Percentiles rank a stretch among this genome's conserved stretches.
These are phyloP conservation scores for Yamadazyma membranifaciens DNA, from an alignment of 1,139 yeast species.

Conservation along the genomic window DNA sequence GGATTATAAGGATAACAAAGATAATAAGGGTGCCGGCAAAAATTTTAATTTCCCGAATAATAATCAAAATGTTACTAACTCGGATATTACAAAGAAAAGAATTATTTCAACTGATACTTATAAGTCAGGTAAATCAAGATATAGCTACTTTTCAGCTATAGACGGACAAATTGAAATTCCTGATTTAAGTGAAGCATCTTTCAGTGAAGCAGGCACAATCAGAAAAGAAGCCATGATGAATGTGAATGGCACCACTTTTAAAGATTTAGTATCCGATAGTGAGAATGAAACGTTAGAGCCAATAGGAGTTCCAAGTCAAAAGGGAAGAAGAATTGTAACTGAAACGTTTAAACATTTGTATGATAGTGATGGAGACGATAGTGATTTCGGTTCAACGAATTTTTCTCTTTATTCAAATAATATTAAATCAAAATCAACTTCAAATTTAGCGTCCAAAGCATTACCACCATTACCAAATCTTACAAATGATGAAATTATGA, in stretches of 20 bases:
- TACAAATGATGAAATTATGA: not conserved
- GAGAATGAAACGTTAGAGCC: constrained; percentile 28
- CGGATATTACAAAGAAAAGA: constrained; percentile 20
- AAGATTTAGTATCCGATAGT: constrained; percentile 18
- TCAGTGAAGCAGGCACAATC: constrained; percentile 18
- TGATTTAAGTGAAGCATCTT: constrained; percentile 30
- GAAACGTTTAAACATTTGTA: constrained; percentile 27
- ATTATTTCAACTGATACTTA: constrained; percentile 15
- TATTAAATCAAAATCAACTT: constrained; percentile 22
- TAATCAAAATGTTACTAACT: constrained; percentile 33
- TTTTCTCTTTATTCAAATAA: constrained; percentile 13
- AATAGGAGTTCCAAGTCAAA: constrained; percentile 34
- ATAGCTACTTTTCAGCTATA: constrained; percentile 24
- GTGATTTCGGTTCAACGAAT: constrained; percentile 24
- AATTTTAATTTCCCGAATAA: constrained; percentile 42
- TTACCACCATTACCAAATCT: constrained; percentile 18
- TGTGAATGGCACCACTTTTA: constrained; percentile 30
- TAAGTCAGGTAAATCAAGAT: constrained; percentile 20
- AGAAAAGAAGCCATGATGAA: constrained; percentile 19
- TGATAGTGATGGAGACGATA: constrained; percentile 23
- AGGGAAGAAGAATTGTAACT: constrained; percentile 28
- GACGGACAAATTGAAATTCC: constrained; percentile 48
- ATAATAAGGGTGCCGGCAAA: constrained; percentile 36
- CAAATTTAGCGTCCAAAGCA: constrained; percentile 16
- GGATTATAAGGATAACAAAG: constrained; percentile 8